Percentiles rank a stretch among this genome's conserved stretches.
These are phyloP conservation scores for Arthrobotrys megalospora DNA, from an alignment of 2,329 filamentous ascomycete genomes.

Conservation along the genomic window DNA sequence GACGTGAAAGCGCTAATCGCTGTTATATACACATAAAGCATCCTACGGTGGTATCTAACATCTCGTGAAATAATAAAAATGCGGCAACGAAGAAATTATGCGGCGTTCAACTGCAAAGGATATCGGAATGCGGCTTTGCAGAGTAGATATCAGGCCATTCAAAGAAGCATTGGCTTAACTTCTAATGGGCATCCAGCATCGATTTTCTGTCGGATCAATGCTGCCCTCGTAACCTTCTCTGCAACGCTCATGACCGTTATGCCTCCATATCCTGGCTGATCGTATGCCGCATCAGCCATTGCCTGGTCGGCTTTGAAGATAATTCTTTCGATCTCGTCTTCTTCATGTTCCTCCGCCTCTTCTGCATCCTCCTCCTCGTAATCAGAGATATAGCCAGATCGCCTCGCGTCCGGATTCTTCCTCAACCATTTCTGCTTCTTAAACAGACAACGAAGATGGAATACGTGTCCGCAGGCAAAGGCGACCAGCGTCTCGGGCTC, in stretches of 20 bases:
- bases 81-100: background rate
- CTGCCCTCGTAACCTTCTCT: slow-evolving; percentile 88
- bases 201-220: slow-evolving; percentile 80
- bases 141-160: slow-evolving; percentile 1
- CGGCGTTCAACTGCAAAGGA: background rate
- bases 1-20: slow-evolving; percentile 16
- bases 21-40: slow-evolving; percentile 20
- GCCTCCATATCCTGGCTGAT: slow-evolving; percentile 52
- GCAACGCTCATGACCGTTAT: slow-evolving; percentile 75
- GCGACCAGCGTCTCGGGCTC: slow-evolving; percentile 82
- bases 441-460: slow-evolving; percentile 81
- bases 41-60: slow-evolving; percentile 25
- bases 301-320: slow-evolving; percentile 55
- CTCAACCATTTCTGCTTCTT: slow-evolving; percentile 65
- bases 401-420: slow-evolving; percentile 33
- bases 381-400: slow-evolving; percentile 42
- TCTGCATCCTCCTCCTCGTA: slow-evolving; percentile 63
- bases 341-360: slow-evolving; percentile 69
- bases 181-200: slow-evolving; percentile 75
- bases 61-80: slow-evolving; percentile 15
- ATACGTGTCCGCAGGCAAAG: slow-evolving; percentile 86
- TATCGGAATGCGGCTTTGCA: background rate
- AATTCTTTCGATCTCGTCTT: slow-evolving; percentile 61
- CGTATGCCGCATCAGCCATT: slow-evolving; percentile 56
- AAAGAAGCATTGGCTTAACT: slow-evolving; percentile 63